Conservation (phyloP, 1,139 yeast genomes). For the Lodderomyces parapsilosis region DNA sequence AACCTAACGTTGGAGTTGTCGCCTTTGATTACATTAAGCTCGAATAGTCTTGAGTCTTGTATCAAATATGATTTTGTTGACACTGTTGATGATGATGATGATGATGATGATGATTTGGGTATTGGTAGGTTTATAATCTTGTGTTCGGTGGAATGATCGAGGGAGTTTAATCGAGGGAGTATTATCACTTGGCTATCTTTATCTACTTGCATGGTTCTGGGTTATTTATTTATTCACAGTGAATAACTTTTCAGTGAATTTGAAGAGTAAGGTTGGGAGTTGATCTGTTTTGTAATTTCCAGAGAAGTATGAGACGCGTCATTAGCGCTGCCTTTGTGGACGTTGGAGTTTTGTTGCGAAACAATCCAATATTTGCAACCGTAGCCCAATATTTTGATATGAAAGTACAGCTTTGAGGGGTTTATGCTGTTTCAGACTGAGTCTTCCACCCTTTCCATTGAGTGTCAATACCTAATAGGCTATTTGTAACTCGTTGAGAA, state of each 20-base stretch:
- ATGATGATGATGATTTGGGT: background rate
- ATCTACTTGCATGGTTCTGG: slow-evolving; percentile 9
- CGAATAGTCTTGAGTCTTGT: slow-evolving; percentile 22
- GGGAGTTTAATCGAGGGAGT: slow-evolving; percentile 7
- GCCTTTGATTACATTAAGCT: slow-evolving; percentile 34
- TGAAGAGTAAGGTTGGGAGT: no score
- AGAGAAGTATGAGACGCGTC: no score
- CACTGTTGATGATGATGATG: slow-evolving; percentile 11
- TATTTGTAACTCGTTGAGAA: no score
- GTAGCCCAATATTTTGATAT: no score
- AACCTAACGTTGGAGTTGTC: slow-evolving; percentile 20
- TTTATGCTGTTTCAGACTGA: background rate
- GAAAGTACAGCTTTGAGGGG: no score
- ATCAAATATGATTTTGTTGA: slow-evolving; percentile 23
- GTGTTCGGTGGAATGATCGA: slow-evolving; percentile 8
- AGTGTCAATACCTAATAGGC: no score
- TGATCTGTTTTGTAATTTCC: no score
- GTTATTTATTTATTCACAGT: no score
- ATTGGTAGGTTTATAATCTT: slow-evolving; percentile 26
- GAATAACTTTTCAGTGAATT: no score
- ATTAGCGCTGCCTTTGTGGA: background rate
- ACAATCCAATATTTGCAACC: background rate
- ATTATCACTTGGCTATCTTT: slow-evolving; percentile 12
- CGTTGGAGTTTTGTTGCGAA: background rate
- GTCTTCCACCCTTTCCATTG: no score